Evolutionary conservation across 2,329 filamentous ascomycete genomes (phyloP).

Genomic region (Diaporthe sp.): DNA sequence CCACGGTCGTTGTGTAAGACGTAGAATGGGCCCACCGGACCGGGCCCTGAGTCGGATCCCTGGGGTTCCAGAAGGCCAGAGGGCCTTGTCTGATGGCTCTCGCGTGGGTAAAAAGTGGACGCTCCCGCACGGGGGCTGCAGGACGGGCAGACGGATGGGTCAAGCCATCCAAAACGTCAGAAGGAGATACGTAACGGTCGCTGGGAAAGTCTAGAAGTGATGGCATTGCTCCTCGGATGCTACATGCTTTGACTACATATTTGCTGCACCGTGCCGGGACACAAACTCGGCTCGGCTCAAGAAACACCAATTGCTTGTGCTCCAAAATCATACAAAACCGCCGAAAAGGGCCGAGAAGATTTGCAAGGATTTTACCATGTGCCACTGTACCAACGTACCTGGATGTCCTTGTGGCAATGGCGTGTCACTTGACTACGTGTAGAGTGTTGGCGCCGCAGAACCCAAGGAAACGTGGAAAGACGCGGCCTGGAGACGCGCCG

Average conservation of each 20-base stretch:
- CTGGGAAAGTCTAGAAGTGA: not conserved
- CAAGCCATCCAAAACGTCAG: slow-evolving; percentile 12
- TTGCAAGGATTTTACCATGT: not conserved
- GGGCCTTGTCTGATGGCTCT: not conserved
- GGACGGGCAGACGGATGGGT: not conserved
- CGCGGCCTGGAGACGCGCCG: slow-evolving; percentile 18
- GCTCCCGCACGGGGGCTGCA: slow-evolving; percentile 10
- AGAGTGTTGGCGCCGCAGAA: not conserved
- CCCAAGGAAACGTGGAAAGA: not conserved
- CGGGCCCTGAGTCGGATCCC: slow-evolving; percentile 24
- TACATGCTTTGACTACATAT: not conserved
- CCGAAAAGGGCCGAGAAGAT: not conserved
- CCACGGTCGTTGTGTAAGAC: slow-evolving; percentile 19
- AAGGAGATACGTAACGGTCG: not conserved
- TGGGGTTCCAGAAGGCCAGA: not conserved
- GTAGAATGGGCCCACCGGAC: slow-evolving; percentile 30
- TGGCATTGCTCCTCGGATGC: not conserved
- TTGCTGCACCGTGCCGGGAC: not conserved
- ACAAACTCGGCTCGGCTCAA: not conserved
- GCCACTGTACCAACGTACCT: not conserved
- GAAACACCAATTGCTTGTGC: not conserved
- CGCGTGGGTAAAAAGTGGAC: slow-evolving; percentile 18
- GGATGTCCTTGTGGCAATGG: not conserved
- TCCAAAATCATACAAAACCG: not conserved
- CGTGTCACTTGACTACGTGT: slow-evolving; percentile 32